These are phyloP conservation scores for Pseudonectria buxi DNA, from an alignment of 2,329 filamentous ascomycete genomes.

Conservation along the genomic window DNA sequence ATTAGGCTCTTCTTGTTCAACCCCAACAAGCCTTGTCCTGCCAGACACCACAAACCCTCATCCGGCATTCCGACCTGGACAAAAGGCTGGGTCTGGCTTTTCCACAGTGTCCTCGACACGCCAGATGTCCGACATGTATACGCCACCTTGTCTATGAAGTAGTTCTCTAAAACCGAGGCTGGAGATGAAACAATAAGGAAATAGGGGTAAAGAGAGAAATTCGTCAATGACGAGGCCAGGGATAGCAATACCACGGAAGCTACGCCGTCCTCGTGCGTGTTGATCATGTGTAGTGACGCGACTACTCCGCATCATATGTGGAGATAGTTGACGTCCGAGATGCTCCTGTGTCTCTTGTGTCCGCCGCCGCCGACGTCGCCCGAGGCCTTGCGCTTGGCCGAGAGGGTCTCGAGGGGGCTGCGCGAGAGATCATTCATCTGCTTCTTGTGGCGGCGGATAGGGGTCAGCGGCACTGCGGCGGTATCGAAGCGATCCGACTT, in stretches of 20 bases:
- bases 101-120: neutral
- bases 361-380: slow-evolving; percentile 30
- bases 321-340: slow-evolving; percentile 48
- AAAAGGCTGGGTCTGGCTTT: neutral
- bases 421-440: slow-evolving; percentile 37
- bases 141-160: too few species aligned
- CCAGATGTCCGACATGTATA: neutral
- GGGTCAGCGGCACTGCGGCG: slow-evolving; percentile 62
- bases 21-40: too few species aligned
- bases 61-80: too few species aligned
- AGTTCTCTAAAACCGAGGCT: neutral
- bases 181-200: slow-evolving; percentile 9
- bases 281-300: slow-evolving; percentile 8
- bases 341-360: slow-evolving; percentile 54
- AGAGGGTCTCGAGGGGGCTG: slow-evolving; percentile 42
- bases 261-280: slow-evolving; percentile 44
- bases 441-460: slow-evolving; percentile 53
- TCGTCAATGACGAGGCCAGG: slow-evolving; percentile 34
- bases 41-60: too few species aligned
- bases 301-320: slow-evolving; percentile 30
- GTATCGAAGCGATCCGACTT: slow-evolving; percentile 60
- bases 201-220: slow-evolving; percentile 8
- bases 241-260: slow-evolving; percentile 26
- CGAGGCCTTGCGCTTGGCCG: slow-evolving; percentile 51
- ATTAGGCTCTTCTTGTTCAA: too few species aligned